Evolutionary conservation across 2,329 filamentous ascomycete genomes (phyloP).

Genomic region (Phoma herbarum): DNA sequence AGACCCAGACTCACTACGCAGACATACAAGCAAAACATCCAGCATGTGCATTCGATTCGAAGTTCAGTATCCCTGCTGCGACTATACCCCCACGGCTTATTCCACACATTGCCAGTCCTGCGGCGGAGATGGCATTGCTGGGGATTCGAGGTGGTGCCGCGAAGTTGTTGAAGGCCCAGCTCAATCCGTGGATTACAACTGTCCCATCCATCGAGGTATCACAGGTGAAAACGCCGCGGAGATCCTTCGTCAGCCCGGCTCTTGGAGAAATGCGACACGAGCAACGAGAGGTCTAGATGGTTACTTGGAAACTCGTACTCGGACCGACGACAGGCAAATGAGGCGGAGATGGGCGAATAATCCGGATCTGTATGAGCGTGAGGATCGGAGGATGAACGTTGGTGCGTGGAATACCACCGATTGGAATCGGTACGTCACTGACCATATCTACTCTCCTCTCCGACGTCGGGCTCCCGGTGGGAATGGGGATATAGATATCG

Average conservation of each 20-base stretch:
- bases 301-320: not conserved
- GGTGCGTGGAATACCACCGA: no score
- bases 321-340: no score
- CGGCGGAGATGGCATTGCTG: not conserved
- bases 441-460: not conserved
- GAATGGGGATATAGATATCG: not conserved
- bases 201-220: not conserved
- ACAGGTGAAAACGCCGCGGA: not conserved
- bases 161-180: not conserved
- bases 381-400: no score
- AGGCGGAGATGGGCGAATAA: no score
- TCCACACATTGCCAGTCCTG: not conserved
- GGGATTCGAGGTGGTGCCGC: not conserved
- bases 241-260: not conserved
- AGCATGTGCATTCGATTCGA: not conserved
- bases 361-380: no score
- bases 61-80: not conserved
- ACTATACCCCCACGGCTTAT: not conserved
- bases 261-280: not conserved
- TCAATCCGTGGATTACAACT: not conserved
- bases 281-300: no score
- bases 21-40: not conserved
- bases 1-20: not conserved
- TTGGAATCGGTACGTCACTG: not conserved
- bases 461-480: no score